These are phyloP conservation scores for Onygenales sp. DNA, from an alignment of 2,329 filamentous ascomycete genomes.

Conservation along the genomic window DNA sequence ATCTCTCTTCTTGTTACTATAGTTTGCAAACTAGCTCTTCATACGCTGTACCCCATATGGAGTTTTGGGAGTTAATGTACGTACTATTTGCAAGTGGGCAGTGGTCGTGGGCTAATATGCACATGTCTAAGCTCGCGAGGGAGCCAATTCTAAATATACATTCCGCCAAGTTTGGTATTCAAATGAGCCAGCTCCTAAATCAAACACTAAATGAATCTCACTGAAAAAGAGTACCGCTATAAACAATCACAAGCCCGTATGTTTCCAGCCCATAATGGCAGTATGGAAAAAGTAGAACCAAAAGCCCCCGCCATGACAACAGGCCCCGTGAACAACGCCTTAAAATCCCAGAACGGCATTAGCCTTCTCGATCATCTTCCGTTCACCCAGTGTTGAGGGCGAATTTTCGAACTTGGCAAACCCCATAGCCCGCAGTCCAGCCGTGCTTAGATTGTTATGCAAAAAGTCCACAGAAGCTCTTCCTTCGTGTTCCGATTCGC, in stretches of 20 bases:
- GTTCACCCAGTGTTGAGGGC: neutral
- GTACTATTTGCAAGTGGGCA: too few relatives aligned
- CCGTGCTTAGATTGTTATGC: neutral
- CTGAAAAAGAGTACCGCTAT: too few relatives aligned
- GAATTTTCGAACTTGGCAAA: neutral
- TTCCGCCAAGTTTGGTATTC: too few relatives aligned
- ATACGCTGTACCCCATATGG: too few relatives aligned
- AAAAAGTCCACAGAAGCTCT: neutral
- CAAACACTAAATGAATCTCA: too few relatives aligned
- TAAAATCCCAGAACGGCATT: neutral
- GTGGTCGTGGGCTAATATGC: too few relatives aligned
- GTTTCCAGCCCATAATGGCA: neutral
- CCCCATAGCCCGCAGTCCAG: neutral
- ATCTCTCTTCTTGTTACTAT: neutral
- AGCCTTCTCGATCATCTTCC: neutral
- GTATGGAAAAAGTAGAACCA: neutral
- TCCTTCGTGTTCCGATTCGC: constrained; percentile 6
- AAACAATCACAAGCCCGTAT: too few relatives aligned
- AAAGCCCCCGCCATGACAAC: too few relatives aligned
- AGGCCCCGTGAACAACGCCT: neutral
- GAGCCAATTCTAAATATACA: too few relatives aligned
- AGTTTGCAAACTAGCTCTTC: neutral
- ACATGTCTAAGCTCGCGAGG: too few relatives aligned
- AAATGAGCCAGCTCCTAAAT: too few relatives aligned
- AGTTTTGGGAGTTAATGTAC: too few relatives aligned